Evolutionary conservation across 495 filamentous ascomycete genomes (phyloP), one percentile per base, ranked within the genome.

Genomic region (Trichoderma asperelloides): DNA sequence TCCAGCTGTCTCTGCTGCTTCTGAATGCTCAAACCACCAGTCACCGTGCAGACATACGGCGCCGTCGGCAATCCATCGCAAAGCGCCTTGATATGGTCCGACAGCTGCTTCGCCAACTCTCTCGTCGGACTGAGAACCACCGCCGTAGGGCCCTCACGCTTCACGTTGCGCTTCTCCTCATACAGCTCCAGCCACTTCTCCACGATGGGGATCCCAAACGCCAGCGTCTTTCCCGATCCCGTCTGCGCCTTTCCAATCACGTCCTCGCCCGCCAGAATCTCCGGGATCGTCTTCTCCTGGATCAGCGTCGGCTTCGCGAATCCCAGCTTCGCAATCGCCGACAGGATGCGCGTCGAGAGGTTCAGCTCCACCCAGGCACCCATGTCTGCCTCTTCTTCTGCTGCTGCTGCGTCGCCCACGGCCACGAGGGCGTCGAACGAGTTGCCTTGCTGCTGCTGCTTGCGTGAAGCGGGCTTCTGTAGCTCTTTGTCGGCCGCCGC

Each of bases 41-140:
- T 97, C 18, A 98, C 77, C 15, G 92, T 92, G 28, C 81, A 83
- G 33, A 91, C 87, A 66, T 93, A 91, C 21, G 84, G 86, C 2
- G 87, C 83, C 64, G 83, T 82, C 11, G 85, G 79, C 3, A 88
- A 82, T 0, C 85, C 83, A 62, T 82, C 79, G 65, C 85, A 89
- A 21, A 98, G 79, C 3, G 87, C 82, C 30, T 83, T 88, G 63
- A 98, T 84, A 74, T 98, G 95, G 28, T 88, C 85, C 12, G 85
- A 80, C 49, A 98, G 80, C 77, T 98, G 95, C 76, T 97, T 91
- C 2, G 95, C 95, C 68, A 98, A 79, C 75, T 98, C 95, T 78
- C 95, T 80, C 1, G 95, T 98, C 0, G 95, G 95, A 0, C 93
- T 92, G 5, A 98, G 82, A 55, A 98, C 86, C n/a, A 98, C 76